A percentile compares a stretch with the other conserved stretches of the same genome.
Evolutionary conservation across 768 basidiomycete genomes (phyloP).

Genomic region (Lanmaoa pseudosensibilis): DNA sequence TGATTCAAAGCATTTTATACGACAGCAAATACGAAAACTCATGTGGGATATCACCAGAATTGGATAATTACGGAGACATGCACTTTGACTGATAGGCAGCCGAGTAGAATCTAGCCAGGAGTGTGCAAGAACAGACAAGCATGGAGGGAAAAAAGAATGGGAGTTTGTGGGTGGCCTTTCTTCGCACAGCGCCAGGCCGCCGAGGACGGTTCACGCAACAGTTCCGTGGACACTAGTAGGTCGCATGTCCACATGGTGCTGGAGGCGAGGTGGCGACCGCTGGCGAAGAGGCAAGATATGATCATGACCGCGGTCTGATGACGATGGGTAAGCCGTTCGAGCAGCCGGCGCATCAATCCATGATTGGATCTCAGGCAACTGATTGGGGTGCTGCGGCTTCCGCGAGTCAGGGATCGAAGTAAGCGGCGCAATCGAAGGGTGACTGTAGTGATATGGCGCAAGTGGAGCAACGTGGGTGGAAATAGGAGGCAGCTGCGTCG

Average conservation of each 20-base stretch:
- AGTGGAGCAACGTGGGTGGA: slow-evolving; percentile 40
- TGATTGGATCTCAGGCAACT: slow-evolving; percentile 48
- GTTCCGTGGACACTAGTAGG: slow-evolving; percentile 31
- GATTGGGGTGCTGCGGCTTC: slow-evolving; percentile 35
- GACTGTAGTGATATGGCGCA: slow-evolving; percentile 50
- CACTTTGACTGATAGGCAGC: slow-evolving; percentile 1
- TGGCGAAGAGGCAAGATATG: slow-evolving; percentile 32
- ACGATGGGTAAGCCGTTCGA: slow-evolving; percentile 29
- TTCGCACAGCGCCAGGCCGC: slow-evolving; percentile 22
- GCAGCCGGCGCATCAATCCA: slow-evolving; percentile 42
- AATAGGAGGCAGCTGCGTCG: slow-evolving; percentile 46
- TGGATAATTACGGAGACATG: slow-evolving; percentile 22
- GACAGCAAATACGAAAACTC: slow-evolving; percentile 26
- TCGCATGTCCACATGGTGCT: slow-evolving; percentile 36
- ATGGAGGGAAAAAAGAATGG: slow-evolving; percentile 7
- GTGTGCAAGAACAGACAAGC: slow-evolving; percentile 23
- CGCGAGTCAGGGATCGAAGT: slow-evolving; percentile 37
- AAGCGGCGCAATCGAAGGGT: slow-evolving; percentile 53
- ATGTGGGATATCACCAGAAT: slow-evolving; percentile 17
- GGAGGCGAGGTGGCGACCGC: slow-evolving; percentile 34
- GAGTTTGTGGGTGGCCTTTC: slow-evolving; percentile 8
- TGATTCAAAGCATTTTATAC: slow-evolving; percentile 20
- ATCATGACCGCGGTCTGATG: slow-evolving; percentile 34
- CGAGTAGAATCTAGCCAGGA: slow-evolving; percentile 20
- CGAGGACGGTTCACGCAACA: slow-evolving; percentile 24